Base-by-base conservation (phyloP, 192 early-diverging fungal genomes). In the Physocladia obscura region DNA sequence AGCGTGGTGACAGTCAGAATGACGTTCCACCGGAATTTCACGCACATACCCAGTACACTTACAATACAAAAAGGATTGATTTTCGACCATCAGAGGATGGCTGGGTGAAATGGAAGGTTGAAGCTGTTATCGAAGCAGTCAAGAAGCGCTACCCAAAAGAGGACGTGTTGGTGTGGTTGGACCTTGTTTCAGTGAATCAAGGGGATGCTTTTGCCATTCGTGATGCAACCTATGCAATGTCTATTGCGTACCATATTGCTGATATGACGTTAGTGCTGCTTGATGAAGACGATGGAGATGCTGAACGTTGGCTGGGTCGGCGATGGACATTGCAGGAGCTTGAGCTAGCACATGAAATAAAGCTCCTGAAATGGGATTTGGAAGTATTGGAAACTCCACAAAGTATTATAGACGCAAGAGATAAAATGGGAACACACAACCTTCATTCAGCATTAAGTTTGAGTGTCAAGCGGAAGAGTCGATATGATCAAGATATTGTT, bases 201-300 rank as follows among this genome's bases (percentile, higher is more conserved):
- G 29, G 11, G 13, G 62, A 64, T 35, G 22, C 48, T 15, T 64
- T 64, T 64, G 62, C 62, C 4, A 64, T 64, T 58, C 13, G 62
- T 13, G 62, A 64, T 56, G 62, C 62, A 11, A 64, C 62, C 4
- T 64, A 64, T 26, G 62, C 62, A 13, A 64, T 64, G 62, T 64
- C 62, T 8, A 57, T 64, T 64, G 62, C 56, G 26, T 64, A 64
- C 48, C 49, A 50, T 56, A 31, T 57, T 58, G 13, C 62, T 5
- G 56, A 50, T 35, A 15, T 31, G 21, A 64, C 62, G 8, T 22
- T 59, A 5, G 62, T 64, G 24, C 49, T 61, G 30, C 32, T 64
- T 4, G 62, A 57, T 64, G 22, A 24, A 15, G 48, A 56, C 49
- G 48, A 57, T 30, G 15, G 11, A 27, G 13, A 5, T 4, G 62